Evolutionary conservation across 768 basidiomycete genomes (phyloP).

Genomic region (Stropharia rugosoannulata): DNA sequence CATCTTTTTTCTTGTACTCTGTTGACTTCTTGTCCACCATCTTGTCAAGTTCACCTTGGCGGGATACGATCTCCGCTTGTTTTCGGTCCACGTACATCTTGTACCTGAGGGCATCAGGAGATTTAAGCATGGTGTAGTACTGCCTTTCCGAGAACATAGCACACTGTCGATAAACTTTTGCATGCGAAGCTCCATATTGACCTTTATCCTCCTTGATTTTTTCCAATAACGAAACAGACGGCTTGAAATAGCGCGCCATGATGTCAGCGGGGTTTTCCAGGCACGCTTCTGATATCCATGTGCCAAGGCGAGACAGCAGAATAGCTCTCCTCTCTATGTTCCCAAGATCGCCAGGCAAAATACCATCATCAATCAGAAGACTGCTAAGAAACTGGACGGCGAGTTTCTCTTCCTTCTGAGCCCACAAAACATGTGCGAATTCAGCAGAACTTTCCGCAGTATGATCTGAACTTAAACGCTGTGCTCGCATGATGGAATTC

Average conservation of each 20-base stretch:
- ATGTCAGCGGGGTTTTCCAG: conserved; percentile 78
- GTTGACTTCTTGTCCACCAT: conserved; percentile 10
- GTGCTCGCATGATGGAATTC: conserved; percentile 80
- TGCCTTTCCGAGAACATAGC: conserved; percentile 91
- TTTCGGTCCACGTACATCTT: conserved; percentile 76
- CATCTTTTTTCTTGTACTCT: conserved; percentile 16
- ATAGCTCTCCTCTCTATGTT: conserved; percentile 31
- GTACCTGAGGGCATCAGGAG: conserved; percentile 68
- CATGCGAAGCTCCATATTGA: conserved; percentile 30
- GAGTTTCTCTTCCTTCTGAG: conserved; percentile 78
- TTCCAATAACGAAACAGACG: conserved; percentile 43
- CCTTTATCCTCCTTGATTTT: conserved; percentile 5
- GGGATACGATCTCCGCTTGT: conserved; percentile 60
- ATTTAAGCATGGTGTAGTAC: conserved; percentile 67
- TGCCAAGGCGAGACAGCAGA: conserved; percentile 73
- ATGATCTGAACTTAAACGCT: conserved; percentile 48
- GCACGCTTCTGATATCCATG: conserved; percentile 88
- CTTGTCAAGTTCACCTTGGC: conserved; percentile 33
- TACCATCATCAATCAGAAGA: conserved; percentile 17
- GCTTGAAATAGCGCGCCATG: conserved; percentile 64
- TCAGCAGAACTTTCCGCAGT: conserved; percentile 67
- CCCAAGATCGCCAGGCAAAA: background rate
- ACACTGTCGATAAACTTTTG: conserved; percentile 73
- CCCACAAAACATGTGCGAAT: conserved; percentile 89
- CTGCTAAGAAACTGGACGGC: conserved; percentile 74